Percentiles rank a stretch among this genome's conserved stretches.
phyloP scores from a whole-genome alignment of 306 rosid species.

The Pachyrhizus erosus region DNA sequence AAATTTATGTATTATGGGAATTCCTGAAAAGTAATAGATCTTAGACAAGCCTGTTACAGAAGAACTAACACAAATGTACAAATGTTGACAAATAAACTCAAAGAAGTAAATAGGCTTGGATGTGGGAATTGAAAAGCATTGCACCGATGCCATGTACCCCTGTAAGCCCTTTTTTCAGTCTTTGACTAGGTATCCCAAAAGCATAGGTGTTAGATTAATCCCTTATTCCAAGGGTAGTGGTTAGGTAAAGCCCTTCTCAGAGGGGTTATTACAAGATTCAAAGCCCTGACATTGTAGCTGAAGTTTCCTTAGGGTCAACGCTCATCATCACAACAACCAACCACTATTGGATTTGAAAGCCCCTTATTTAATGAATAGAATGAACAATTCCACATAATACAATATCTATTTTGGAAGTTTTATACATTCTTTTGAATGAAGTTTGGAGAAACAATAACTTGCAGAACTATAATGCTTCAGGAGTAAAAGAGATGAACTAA shows the following conservation, averaged over 20 bases:
- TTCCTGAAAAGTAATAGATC: background rate
- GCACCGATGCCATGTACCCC: conserved; percentile 9
- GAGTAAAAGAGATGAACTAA: conserved; percentile 29
- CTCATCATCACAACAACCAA: background rate
- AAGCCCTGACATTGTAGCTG: background rate
- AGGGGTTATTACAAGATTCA: background rate
- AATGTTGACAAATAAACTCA: conserved; percentile 6
- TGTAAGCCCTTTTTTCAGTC: background rate
- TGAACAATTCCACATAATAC: conserved; percentile 1
- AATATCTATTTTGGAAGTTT: conserved; percentile 18
- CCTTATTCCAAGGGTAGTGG: background rate
- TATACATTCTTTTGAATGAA: conserved; percentile 15
- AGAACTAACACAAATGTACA: background rate
- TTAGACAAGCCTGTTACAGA: conserved; percentile 6
- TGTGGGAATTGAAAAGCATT: background rate
- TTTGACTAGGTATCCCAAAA: background rate
- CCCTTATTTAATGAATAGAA: conserved; percentile 12
- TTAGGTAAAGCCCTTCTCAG: background rate
- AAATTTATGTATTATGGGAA: background rate
- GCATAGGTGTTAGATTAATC: background rate
- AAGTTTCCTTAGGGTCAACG: background rate
- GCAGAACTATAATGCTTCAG: background rate
- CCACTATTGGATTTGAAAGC: background rate
- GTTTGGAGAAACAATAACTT: conserved; percentile 23
- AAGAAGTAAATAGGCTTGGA: background rate